Percentiles rank a stretch among this genome's conserved stretches.
Evolutionary conservation across 139 green algal genomes (phyloP).

Genomic region (Zygnema circumcarinatum): DNA sequence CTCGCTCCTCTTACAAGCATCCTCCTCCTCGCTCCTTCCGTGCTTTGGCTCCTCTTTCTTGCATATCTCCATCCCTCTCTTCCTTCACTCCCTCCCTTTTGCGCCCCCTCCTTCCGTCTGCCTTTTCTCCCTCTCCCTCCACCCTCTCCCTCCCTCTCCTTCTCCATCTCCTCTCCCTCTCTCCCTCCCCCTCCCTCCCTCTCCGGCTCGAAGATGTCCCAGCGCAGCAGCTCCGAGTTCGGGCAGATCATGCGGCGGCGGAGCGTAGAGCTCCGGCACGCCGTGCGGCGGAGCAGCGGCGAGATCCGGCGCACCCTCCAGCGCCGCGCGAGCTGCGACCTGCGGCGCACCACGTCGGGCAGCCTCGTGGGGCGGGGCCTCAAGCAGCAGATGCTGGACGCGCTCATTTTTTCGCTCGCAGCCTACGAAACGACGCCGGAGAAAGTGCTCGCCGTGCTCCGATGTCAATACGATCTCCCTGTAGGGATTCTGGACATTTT

Average conservation of each 20-base stretch:
- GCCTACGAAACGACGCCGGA: slow-evolving; percentile 31
- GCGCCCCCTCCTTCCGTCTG: too few species aligned
- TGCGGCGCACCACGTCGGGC: background rate
- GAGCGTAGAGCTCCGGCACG: background rate
- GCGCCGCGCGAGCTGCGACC: background rate
- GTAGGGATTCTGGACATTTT: slow-evolving; percentile 45
- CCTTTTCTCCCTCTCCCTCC: too few species aligned
- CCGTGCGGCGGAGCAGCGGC: background rate
- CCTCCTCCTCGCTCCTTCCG: too few species aligned
- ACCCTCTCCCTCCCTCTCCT: too few species aligned
- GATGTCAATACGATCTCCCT: slow-evolving; percentile 40
- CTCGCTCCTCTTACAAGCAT: too few species aligned
- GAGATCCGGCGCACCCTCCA: background rate
- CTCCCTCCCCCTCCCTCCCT: too few species aligned
- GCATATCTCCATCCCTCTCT: too few species aligned
- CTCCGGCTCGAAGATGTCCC: too few species aligned
- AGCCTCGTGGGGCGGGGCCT: background rate
- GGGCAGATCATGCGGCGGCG: background rate
- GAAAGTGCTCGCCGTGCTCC: slow-evolving; percentile 27
- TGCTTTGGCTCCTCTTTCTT: too few species aligned
- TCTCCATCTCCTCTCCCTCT: too few species aligned
- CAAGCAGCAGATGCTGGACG: slow-evolving; percentile 45
- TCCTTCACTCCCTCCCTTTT: too few species aligned
- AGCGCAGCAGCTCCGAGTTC: background rate
- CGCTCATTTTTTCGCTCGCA: slow-evolving; percentile 35